Percentiles rank a stretch among this genome's conserved stretches.
These are phyloP conservation scores for Aureobasidium pullulans DNA, from an alignment of 2,329 filamentous ascomycete genomes.

Conservation along the genomic window DNA sequence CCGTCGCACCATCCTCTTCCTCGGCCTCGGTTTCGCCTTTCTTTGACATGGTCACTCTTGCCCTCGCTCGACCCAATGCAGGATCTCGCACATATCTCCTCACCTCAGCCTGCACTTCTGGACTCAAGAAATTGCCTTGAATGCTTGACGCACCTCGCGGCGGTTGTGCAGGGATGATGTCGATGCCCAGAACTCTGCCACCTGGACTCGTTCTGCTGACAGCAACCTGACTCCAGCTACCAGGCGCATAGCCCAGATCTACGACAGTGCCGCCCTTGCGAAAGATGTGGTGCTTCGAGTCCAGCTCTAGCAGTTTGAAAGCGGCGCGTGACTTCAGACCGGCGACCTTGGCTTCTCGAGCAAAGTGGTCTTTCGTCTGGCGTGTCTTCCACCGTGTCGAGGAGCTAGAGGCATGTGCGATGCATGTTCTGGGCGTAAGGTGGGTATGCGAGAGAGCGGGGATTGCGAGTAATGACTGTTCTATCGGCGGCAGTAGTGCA, in stretches of 20 bases:
- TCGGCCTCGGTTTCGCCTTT: conserved; percentile 28
- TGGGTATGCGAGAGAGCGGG: neutral
- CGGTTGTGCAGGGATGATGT: conserved; percentile 86
- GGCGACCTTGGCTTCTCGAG: conserved; percentile 67
- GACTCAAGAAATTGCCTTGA: conserved; percentile 84
- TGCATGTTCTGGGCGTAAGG: neutral
- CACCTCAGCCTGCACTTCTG: conserved; percentile 66
- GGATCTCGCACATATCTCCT: conserved; percentile 66
- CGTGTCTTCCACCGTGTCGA: conserved; percentile 77
- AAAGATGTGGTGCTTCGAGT: conserved; percentile 75
- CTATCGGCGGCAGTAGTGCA: neutral
- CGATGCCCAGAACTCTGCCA: conserved; percentile 81
- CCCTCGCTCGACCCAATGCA: conserved; percentile 47
- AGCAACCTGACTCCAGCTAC: conserved; percentile 69
- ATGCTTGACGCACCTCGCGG: conserved; percentile 88
- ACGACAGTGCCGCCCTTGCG: conserved; percentile 75
- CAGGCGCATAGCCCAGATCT: conserved; percentile 75
- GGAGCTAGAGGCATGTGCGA: conserved; percentile 37
- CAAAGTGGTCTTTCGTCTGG: conserved; percentile 65
- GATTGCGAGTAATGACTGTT: neutral
- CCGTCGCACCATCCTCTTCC: conserved; percentile 23
- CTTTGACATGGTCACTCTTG: conserved; percentile 19
- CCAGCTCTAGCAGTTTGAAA: conserved; percentile 88
- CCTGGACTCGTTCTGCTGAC: conserved; percentile 66
- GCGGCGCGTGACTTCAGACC: conserved; percentile 84